Percentiles rank a stretch among this genome's conserved stretches.
These are phyloP conservation scores for Dipodascus albidus DNA, from an alignment of 805 yeast species.

Conservation along the genomic window DNA sequence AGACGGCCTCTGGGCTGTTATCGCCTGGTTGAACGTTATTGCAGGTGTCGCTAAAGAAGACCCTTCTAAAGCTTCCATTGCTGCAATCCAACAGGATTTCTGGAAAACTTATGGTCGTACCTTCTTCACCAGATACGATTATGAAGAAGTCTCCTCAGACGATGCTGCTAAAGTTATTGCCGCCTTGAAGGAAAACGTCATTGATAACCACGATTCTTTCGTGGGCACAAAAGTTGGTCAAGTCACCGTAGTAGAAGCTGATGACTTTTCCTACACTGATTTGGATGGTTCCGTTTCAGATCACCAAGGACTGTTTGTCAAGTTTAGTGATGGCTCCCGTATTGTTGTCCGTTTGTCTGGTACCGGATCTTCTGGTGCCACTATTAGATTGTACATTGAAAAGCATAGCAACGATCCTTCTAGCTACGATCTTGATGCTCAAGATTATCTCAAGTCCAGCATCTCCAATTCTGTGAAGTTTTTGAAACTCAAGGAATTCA, in stretches of 20 bases:
- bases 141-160: slow-evolving; percentile 66
- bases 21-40: slow-evolving; percentile 92
- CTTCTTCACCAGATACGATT: slow-evolving; percentile 94
- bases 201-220: slow-evolving; percentile 30
- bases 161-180: slow-evolving; percentile 64
- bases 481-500: slow-evolving; percentile 56
- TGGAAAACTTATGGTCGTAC: slow-evolving; percentile 93
- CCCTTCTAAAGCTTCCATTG: slow-evolving; percentile 60
- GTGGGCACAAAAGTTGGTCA: slow-evolving; percentile 42
- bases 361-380: slow-evolving; percentile 96
- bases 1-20: slow-evolving; percentile 96
- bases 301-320: slow-evolving; percentile 83
- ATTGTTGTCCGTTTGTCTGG: slow-evolving; percentile 88
- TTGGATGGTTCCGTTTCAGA: slow-evolving; percentile 82
- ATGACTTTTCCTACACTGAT: slow-evolving; percentile 86
- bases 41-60: slow-evolving; percentile 61
- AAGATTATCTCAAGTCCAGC: slow-evolving; percentile 54
- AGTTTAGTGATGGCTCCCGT: slow-evolving; percentile 70
- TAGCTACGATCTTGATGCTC: slow-evolving; percentile 41
- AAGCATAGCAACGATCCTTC: slow-evolving; percentile 55
- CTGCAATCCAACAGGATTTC: slow-evolving; percentile 69
- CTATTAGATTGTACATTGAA: slow-evolving; percentile 86
- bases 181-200: slow-evolving; percentile 31
- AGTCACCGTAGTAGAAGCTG: slow-evolving; percentile 58
- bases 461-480: slow-evolving; percentile 53